Evolutionary conservation across 1,284 basidiomycete genomes (phyloP), one percentile per base, ranked within the genome.

Genomic region (Trichosporon faecale): DNA sequence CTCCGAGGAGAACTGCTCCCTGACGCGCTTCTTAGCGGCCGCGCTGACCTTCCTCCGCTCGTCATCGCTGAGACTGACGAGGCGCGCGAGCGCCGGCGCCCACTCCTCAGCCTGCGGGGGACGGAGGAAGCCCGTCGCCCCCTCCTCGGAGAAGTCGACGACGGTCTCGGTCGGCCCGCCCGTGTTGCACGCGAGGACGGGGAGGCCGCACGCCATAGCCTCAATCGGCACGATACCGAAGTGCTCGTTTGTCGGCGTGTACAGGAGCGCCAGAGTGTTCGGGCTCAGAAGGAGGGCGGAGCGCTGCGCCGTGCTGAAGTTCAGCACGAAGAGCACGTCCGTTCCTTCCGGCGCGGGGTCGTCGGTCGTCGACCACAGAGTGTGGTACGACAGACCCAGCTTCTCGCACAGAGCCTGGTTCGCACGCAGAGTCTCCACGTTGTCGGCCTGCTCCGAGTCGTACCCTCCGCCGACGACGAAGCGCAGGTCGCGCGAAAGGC

Each of bases 221-320:
- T 99, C 97, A 5, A 98, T 88, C 0, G 96, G 96, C 0, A 92
- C 95, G 76, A 99, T 98, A 1, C 96, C 96, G 79, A 99, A 97
- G 82, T 99, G 96, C 79, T 99, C 96, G 81, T 97, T 95, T 1
- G 88, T 86, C 0, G 97, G 96, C 0, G 97, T 99, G 82, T 99
- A 99, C 3, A 98, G 86, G 0, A 99, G 86, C 0, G 88, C 91
- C 11, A 88, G 83, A 0, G 92, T 93, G 1, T 87, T 73, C 0
- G 88, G 79, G 0, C 88, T 86, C 16, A 86, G 87, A 23, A 97
- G 88, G 2, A 95, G 87, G 7, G 90, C 89, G 0, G 91, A 89
- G 35, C 93, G 90, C 78, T 96, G 94, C 0, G 86, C 77, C 0
- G 89, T 90, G 0, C 91, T 89, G 81, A 95, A 94, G 84, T 95